phyloP scores from a whole-genome alignment of 257 asterid species.

The Avicennia marina region DNA sequence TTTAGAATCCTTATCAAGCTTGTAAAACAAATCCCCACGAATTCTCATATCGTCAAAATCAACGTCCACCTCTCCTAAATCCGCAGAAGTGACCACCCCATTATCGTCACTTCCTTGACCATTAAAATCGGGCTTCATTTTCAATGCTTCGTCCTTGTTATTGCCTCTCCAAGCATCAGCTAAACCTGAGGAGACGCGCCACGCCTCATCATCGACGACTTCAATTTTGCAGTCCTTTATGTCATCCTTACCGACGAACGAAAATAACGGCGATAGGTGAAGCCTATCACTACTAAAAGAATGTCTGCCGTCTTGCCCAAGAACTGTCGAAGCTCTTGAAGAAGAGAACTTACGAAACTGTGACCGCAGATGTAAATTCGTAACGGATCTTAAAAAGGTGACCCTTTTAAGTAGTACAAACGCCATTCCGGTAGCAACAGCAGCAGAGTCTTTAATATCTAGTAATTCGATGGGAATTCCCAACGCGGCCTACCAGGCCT shows the following conservation, averaged over 20 bases:
- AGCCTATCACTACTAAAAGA: slow-evolving; percentile 26
- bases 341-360: slow-evolving; percentile 17
- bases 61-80: slow-evolving; percentile 24
- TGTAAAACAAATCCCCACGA: slow-evolving; percentile 66
- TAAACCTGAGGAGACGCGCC: slow-evolving; percentile 65
- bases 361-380: slow-evolving; percentile 12
- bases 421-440: slow-evolving; percentile 22
- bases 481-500: no score
- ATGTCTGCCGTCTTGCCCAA: slow-evolving; percentile 18
- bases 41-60: slow-evolving; percentile 76
- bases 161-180: slow-evolving; percentile 57
- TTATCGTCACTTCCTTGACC: slow-evolving; percentile 17
- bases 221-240: slow-evolving; percentile 45
- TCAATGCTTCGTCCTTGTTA: slow-evolving; percentile 12
- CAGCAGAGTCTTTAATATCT: no score
- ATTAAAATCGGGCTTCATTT: slow-evolving; percentile 6
- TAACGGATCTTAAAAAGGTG: slow-evolving; percentile 14
- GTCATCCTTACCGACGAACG: slow-evolving; percentile 18
- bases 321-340: slow-evolving; percentile 14
- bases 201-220: slow-evolving; percentile 54
- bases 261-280: slow-evolving; percentile 53
- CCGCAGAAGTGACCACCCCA: slow-evolving; percentile 13
- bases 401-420: slow-evolving; percentile 21
- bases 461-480: no score
- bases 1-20: slow-evolving; percentile 72